Evolutionary conservation across 805 yeast genomes (phyloP).

Genomic region (Myxozyma geophila): DNA sequence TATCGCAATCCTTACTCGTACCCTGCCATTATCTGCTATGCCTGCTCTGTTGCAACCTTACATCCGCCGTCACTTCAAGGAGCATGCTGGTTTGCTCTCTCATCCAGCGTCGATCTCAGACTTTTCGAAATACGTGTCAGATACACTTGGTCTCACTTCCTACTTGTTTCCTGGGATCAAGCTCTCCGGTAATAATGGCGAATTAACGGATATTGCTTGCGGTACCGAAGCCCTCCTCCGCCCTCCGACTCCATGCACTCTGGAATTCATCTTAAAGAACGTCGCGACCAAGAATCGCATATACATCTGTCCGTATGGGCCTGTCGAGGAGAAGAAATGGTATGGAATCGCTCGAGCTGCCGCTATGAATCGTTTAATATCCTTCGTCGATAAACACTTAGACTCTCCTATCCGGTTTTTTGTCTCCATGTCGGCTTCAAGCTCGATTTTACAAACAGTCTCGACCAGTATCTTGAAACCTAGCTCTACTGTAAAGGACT

Average conservation of each 20-base stretch:
- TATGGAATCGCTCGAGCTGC: slow-evolving; percentile 32
- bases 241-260: slow-evolving; percentile 28
- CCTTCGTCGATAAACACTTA: not conserved
- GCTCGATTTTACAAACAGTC: not conserved
- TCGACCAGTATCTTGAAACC: not conserved
- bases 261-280: slow-evolving; percentile 13
- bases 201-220: slow-evolving; percentile 16
- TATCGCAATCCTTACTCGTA: slow-evolving; percentile 20
- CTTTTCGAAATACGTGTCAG: slow-evolving; percentile 10
- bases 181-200: slow-evolving; percentile 7
- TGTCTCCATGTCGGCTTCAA: not conserved
- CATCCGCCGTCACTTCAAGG: slow-evolving; percentile 18
- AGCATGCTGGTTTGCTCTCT: not conserved
- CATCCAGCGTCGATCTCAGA: not conserved
- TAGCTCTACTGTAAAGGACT: not conserved
- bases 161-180: slow-evolving; percentile 31
- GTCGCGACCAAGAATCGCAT: slow-evolving; percentile 17
- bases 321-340: slow-evolving; percentile 33
- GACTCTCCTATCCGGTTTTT: slow-evolving; percentile 2
- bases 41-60: slow-evolving; percentile 28
- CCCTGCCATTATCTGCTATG: slow-evolving; percentile 20
- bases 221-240: slow-evolving; percentile 9
- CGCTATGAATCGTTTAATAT: slow-evolving; percentile 28
- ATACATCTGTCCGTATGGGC: slow-evolving; percentile 24
- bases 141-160: slow-evolving; percentile 16